phyloP scores from a whole-genome alignment of 495 filamentous ascomycete species.

The Monascus purpureus region DNA sequence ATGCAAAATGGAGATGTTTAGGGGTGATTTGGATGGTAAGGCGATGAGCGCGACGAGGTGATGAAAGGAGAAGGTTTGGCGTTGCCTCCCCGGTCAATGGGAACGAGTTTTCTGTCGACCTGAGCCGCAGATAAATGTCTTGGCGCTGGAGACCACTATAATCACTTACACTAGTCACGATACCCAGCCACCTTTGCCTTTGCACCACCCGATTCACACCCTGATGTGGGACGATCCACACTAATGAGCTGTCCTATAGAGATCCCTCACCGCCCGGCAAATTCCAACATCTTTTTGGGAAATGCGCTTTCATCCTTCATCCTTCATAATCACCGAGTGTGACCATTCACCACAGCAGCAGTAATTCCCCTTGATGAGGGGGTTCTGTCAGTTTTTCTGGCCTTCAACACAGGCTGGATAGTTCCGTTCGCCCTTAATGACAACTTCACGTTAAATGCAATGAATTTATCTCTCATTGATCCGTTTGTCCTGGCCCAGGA shows the following conservation, averaged over 20 bases:
- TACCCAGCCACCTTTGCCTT: too few species aligned
- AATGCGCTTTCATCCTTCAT: too few species aligned
- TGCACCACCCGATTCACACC: too few species aligned
- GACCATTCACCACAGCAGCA: too few species aligned
- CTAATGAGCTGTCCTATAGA: too few species aligned
- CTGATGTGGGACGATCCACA: too few species aligned
- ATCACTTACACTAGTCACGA: slow-evolving; percentile 2
- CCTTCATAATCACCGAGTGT: too few species aligned
- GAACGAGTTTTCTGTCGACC: slow-evolving; percentile 31
- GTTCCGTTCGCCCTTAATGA: too few species aligned
- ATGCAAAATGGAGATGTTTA: slow-evolving; percentile 30
- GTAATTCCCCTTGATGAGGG: too few species aligned
- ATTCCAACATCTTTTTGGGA: too few species aligned
- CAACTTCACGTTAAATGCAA: slow-evolving; percentile 26
- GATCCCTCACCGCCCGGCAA: too few species aligned
- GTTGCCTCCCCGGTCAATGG: slow-evolving; percentile 29
- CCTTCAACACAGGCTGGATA: slow-evolving; percentile 17
- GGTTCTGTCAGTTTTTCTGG: slow-evolving; percentile 12
- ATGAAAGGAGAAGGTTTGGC: slow-evolving; percentile 30
- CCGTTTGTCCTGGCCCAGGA: slow-evolving; percentile 84
- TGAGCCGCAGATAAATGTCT: slow-evolving; percentile 14
- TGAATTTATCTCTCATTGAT: slow-evolving; percentile 72
- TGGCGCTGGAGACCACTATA: slow-evolving; percentile 17
- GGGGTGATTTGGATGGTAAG: slow-evolving; percentile 18
- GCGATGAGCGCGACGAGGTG: slow-evolving; percentile 19